phyloP scores from a whole-genome alignment of 768 basidiomycete species.

The Udeniomyces megalosporus region DNA sequence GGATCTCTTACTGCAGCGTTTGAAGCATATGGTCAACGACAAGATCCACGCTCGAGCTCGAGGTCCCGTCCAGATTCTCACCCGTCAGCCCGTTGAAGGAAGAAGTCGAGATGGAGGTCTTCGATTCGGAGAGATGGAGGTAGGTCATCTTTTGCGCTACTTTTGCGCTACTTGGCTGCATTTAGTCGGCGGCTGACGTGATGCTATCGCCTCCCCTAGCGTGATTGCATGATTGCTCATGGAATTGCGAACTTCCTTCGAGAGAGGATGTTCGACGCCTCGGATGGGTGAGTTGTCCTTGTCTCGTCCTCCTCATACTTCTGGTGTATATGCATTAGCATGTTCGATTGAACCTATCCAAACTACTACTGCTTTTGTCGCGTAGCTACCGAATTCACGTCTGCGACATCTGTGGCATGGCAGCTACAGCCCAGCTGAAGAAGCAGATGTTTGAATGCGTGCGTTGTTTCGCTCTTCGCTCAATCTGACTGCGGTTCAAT shows the following conservation, averaged over 20 bases:
- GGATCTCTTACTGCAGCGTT: neutral
- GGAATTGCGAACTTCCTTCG: conserved; percentile 96
- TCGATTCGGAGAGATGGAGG: conserved; percentile 99
- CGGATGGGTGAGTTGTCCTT: conserved; percentile 17
- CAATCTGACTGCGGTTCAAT: neutral
- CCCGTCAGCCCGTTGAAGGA: conserved; percentile 95
- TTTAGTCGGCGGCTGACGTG: too few species aligned
- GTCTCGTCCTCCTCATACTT: neutral
- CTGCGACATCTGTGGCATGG: conserved; percentile 92
- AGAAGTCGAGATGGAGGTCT: conserved; percentile 95
- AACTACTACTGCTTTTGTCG: neutral
- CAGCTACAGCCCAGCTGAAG: conserved; percentile 97
- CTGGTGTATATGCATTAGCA: conserved; percentile 30
- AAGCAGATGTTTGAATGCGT: conserved; percentile 93
- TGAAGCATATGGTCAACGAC: conserved; percentile 91
- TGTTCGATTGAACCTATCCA: conserved; percentile 21
- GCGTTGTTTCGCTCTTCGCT: neutral
- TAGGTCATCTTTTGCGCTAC: conserved; percentile 15
- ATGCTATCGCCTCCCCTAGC: conserved; percentile 24
- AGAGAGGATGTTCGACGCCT: conserved; percentile 52
- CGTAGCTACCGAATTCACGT: conserved; percentile 66
- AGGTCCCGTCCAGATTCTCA: conserved; percentile 94
- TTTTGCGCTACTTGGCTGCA: too few species aligned
- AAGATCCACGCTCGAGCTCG: conserved; percentile 97
- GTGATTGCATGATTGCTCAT: conserved; percentile 99